Evolutionary conservation across 352 stramenopile genomes (phyloP).

Genomic region (Peronospora belbahrii): DNA sequence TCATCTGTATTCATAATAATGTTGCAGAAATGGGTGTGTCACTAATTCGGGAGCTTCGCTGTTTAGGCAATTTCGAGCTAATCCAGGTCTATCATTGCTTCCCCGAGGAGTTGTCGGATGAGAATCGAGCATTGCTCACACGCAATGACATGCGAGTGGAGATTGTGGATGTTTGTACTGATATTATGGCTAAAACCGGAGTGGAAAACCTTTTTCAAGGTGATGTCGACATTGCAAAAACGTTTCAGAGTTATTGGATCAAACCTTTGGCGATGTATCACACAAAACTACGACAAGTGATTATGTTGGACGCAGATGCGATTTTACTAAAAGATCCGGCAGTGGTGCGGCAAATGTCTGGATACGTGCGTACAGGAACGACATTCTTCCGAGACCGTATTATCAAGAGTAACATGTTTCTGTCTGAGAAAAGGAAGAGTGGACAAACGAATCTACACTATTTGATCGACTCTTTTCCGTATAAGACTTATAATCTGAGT

Average conservation of each 20-base stretch:
- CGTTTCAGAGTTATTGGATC: constrained; percentile 40
- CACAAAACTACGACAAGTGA: constrained; percentile 38
- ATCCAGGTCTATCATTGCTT: constrained; percentile 42
- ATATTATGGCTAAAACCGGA: constrained; percentile 23
- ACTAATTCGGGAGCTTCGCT: constrained; percentile 42
- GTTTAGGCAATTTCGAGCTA: constrained; percentile 18
- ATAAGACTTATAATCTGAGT: constrained; percentile 33
- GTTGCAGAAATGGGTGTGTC: constrained; percentile 38
- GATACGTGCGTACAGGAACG: constrained; percentile 41
- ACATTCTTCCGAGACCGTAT: constrained; percentile 33
- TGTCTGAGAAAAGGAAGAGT: constrained; percentile 30
- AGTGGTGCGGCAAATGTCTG: constrained; percentile 18
- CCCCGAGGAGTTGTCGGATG: too few species aligned
- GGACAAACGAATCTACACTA: constrained; percentile 33
- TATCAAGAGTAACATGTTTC: constrained; percentile 45
- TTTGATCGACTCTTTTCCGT: constrained; percentile 47
- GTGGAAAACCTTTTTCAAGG: too few species aligned
- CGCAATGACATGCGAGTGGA: constrained; percentile 32
- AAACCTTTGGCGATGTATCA: constrained; percentile 42
- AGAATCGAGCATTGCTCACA: constrained; percentile 28
- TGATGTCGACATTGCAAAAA: constrained; percentile 22
- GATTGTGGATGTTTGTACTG: constrained; percentile 39
- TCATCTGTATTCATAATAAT: constrained; percentile 37
- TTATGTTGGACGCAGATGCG: constrained; percentile 43
- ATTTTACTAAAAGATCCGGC: constrained; percentile 35